Conservation (phyloP, 352 stramenopile genomes). For the Achlya hypogyna region DNA sequence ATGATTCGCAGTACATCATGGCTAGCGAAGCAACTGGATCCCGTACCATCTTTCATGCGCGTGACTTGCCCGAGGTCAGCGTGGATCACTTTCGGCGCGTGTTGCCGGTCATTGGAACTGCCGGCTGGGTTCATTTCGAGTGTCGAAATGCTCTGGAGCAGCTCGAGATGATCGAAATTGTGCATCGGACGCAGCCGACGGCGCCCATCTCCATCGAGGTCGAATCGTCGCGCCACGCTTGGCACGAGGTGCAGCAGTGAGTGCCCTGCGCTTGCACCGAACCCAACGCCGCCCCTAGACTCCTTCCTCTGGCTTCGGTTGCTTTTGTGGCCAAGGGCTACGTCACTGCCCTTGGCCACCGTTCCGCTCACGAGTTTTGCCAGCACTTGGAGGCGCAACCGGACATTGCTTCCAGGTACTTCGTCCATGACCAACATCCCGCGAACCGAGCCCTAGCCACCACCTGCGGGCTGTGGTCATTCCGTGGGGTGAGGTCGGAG, state of each 20-base stretch:
- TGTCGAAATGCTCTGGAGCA: neutral
- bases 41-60: conserved; percentile 7
- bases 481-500: conserved; percentile 49
- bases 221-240: neutral
- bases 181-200: neutral
- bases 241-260: neutral
- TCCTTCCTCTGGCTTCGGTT: neutral
- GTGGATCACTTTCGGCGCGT: neutral
- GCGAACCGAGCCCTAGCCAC: neutral
- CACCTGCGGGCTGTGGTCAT: conserved; percentile 44
- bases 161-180: neutral
- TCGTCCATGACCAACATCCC: neutral
- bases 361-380: neutral
- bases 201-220: neutral
- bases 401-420: neutral
- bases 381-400: neutral
- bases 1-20: conserved; percentile 2
- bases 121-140: neutral
- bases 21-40: neutral
- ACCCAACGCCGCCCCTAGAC: neutral
- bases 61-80: conserved; percentile 1
- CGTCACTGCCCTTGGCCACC: neutral
- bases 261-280: neutral
- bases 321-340: neutral
- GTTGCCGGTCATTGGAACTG: neutral